These are phyloP conservation scores for Plasmodium falciparum DNA, from an alignment of 169 alveolate species.

Conservation along the genomic window DNA sequence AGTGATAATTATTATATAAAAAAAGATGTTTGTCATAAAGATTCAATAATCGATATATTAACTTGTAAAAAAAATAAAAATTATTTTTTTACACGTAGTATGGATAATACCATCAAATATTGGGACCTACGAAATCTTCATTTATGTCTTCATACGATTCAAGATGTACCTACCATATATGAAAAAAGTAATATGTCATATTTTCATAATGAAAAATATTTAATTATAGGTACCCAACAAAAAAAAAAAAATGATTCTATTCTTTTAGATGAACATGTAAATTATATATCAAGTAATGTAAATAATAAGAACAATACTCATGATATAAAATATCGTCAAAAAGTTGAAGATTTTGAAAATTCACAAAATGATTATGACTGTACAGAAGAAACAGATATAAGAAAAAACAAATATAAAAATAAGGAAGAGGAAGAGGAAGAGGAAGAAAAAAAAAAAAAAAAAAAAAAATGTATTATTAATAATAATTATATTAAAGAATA, in stretches of 20 bases:
- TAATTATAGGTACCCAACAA: constrained; percentile 12
- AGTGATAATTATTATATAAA: neutral
- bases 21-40: constrained; percentile 11
- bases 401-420: constrained; percentile 1
- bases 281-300: neutral
- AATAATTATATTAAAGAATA: constrained; percentile 34
- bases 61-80: constrained; percentile 32
- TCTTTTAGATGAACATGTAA: neutral
- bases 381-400: neutral
- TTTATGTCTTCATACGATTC: constrained; percentile 11
- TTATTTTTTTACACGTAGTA: constrained; percentile 48
- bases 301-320: too few relatives aligned
- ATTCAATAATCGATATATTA: constrained; percentile 41
- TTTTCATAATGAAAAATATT: constrained; percentile 16
- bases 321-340: too few relatives aligned
- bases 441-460: neutral
- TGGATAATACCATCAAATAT: constrained; percentile 43
- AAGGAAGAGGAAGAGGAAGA: neutral
- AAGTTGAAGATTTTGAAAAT: too few relatives aligned
- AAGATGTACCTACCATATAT: constrained; percentile 11
- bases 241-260: constrained; percentile 6
- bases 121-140: constrained; percentile 58
- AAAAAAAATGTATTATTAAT: neutral
- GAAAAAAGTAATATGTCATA: constrained; percentile 41
- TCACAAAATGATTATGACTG: too few relatives aligned